A percentile compares a stretch with the other conserved stretches of the same genome.
Conservation (phyloP, 2,329 filamentous ascomycete genomes). For the Simplicillium sp. region DNA sequence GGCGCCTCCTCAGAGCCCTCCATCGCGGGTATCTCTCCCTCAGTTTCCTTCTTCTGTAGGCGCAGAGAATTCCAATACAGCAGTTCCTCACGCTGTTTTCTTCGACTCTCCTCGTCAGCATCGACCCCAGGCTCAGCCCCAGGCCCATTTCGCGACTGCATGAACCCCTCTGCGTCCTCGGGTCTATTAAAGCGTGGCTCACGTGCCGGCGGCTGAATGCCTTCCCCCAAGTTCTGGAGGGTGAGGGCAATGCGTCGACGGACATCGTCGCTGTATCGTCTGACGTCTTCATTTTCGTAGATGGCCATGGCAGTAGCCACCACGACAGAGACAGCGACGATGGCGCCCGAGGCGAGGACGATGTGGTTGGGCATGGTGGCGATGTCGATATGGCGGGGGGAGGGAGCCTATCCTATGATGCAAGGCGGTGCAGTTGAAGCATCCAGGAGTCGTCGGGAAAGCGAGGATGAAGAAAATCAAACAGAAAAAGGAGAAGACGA, state of each 20-base stretch:
- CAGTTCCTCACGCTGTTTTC: slow-evolving; percentile 53
- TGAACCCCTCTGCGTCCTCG: slow-evolving; percentile 56
- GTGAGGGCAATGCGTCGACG: slow-evolving; percentile 52
- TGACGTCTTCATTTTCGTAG: slow-evolving; percentile 55
- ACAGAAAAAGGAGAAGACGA: too few relatives aligned
- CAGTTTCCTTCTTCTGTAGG: slow-evolving; percentile 34
- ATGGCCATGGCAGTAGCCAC: slow-evolving; percentile 49
- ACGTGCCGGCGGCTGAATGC: slow-evolving; percentile 36
- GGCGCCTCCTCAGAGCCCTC: slow-evolving; percentile 11
- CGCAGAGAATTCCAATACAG: slow-evolving; percentile 55
- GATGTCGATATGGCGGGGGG: too few relatives aligned
- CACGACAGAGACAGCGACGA: slow-evolving; percentile 47
- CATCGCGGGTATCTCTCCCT: slow-evolving; percentile 7
- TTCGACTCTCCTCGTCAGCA: slow-evolving; percentile 51
- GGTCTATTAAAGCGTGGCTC: slow-evolving; percentile 55
- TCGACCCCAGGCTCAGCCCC: slow-evolving; percentile 41
- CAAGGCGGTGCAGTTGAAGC: neutral
- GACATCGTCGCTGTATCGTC: slow-evolving; percentile 51
- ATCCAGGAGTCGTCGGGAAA: too few relatives aligned
- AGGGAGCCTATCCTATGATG: too few relatives aligned
- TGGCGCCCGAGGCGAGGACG: slow-evolving; percentile 44
- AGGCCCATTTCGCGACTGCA: slow-evolving; percentile 36
- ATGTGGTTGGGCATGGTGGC: slow-evolving; percentile 46
- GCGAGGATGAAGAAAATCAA: too few relatives aligned
- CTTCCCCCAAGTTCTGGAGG: slow-evolving; percentile 49